These are phyloP conservation scores for Sanghuangporus sanghuang DNA, from an alignment of 1,284 basidiomycete genomes.

Conservation along the genomic window DNA sequence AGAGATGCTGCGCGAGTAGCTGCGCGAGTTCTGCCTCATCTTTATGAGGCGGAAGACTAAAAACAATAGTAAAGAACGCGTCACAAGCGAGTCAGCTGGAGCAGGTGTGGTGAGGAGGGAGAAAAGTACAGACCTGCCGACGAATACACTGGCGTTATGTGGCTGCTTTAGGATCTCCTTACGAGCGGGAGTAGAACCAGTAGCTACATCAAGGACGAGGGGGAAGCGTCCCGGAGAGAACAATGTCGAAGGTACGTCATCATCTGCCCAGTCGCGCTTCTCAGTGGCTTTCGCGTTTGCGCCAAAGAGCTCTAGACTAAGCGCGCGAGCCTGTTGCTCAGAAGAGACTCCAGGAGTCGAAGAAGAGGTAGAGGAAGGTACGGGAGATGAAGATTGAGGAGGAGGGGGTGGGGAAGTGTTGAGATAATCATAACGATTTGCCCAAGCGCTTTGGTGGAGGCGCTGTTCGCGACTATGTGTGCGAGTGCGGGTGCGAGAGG, in stretches of 20 bases:
- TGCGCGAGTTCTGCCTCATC: conserved; percentile 55
- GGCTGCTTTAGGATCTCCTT: conserved; percentile 44
- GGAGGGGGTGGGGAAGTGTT: conserved; percentile 26
- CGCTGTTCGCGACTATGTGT: conserved; percentile 4
- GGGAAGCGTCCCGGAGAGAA: conserved; percentile 11
- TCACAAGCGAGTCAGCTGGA: neutral
- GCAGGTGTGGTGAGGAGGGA: conserved; percentile 10
- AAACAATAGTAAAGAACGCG: neutral
- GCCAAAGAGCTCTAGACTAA: conserved; percentile 1
- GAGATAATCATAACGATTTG: conserved; percentile 62
- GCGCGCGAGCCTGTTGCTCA: neutral
- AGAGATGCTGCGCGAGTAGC: conserved; percentile 58
- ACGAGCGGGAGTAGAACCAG: conserved; percentile 4
- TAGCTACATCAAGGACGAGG: neutral
- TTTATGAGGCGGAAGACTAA: conserved; percentile 64
- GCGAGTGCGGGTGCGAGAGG: conserved; percentile 5
- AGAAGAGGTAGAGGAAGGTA: conserved; percentile 20
- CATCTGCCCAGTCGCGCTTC: conserved; percentile 21
- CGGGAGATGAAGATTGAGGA: conserved; percentile 18
- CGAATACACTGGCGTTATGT: conserved; percentile 74
- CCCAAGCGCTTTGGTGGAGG: conserved; percentile 43
- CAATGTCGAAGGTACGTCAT: conserved; percentile 24
- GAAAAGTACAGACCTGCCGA: conserved; percentile 54
- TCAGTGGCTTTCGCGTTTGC: neutral
- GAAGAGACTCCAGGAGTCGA: conserved; percentile 1